Base-by-base conservation (phyloP, 495 filamentous ascomycete genomes). In the Sabuloglossum arenarium region DNA sequence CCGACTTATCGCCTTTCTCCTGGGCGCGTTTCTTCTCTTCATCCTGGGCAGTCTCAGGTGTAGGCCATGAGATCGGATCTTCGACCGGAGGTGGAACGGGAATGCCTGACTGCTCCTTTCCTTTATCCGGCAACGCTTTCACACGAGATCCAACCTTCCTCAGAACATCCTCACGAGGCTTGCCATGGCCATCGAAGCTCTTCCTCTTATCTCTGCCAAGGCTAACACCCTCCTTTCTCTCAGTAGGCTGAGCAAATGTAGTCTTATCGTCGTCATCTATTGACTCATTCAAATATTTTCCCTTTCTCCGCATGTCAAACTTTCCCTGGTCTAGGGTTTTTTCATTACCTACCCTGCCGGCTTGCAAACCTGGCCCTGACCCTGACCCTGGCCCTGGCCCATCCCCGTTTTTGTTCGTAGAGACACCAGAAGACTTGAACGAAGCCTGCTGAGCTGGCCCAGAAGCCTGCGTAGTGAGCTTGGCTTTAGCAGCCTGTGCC, bases 31-130 rank as follows among this genome's bases (percentile, higher is more conserved):
- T 85, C 70, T 82, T 82, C 58, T 84, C 82, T 58, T 83, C 79
- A 39, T 80, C 79, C 31, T 84, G 74, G 2, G 84, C 86, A 46
- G 75, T 81, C 56, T 94, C 83, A 0, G 88, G 88, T 9, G 91
- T 94, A 21, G 91, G 91, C 91, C 91, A 98, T 29, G 79, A 80
- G 29, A 76, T 71, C 39, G 83, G 73, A 67, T 94, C 86, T 53
- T 77, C 84, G 34, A 84, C 82, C 3, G 81, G 75, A 14, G 81
- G 75, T 14, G 74, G 72, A 50, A 75, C 72, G 43, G 79, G 71
- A 16, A 75, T 51, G 19, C 64, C 57, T 25, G 67, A 58, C 3
- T 59, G 42, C 58, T 73, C 72, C 19, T 70, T 71, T 27, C 75
- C 73, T 58, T 70, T 75, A 45, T 79, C 78, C 8, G 63, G 60